Evolutionary conservation across 2,329 filamentous ascomycete species (phyloP), one percentile per base, ranked within the genome.

Genomic region (Alternaria angustiovoidea): DNA sequence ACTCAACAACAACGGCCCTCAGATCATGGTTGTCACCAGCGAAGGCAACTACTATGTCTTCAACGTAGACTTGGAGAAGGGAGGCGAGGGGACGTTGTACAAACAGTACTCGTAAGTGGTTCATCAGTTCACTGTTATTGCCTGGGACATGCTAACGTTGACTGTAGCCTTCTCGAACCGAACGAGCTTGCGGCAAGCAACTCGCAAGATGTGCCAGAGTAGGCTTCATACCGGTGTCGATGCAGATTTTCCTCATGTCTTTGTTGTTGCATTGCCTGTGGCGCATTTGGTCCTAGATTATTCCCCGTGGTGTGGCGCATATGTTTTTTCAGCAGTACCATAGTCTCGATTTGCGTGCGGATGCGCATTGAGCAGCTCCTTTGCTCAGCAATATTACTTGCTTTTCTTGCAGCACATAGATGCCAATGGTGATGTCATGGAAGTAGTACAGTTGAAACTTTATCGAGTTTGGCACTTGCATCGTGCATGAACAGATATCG

Each of bases 11-110:
- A 96, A 89, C 75, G 94, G 91, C 26, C 95, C 95, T 1, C 94
- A 98, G 72, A 92, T 99, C 49, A 98, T 99, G 94, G 92, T 98
- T 0, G 94, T 97, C 14, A 99, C 95, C 0, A 97, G 91, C 70
- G 95, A 99, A 76, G 95, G 95, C 9, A 90, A 90, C 24, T 98
- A 97, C 74, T 97, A 95, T 70, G 91, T 98, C 30, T 99, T 94
- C 80, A 94, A 92, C 66, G 93, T 99, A 55, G 94, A 99, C 76
- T 87, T 99, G 83, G 94, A 96, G 70, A 91, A 92, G 63, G 95
- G 95, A 18, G 95, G 95, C 24, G 95, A 99, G 80, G 95, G 95
- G 0, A 92, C 91, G 49, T 80, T 99, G 69, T 89, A 94, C 53
- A 96, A 96, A 78, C 92, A 96, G 75, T 97, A 93, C 77, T 96